Base-by-base conservation (phyloP, 768 basidiomycete genomes). In the Boletus reticuloceps region DNA sequence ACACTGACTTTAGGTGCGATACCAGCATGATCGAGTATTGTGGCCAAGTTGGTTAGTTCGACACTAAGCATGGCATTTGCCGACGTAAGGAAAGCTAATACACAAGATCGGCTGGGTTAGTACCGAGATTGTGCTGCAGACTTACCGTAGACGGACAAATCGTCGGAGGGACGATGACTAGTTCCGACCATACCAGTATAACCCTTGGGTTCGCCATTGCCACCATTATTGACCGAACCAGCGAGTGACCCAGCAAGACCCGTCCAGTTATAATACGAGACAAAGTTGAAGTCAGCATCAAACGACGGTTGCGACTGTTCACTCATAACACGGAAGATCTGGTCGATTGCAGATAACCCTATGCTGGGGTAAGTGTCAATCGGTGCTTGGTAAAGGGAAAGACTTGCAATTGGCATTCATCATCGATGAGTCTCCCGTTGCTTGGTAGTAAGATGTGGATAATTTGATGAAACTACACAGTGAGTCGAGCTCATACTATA, bases 41-140 rank as follows among this genome's bases (percentile, higher is more conserved):
- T 70, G 0, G 83, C 85, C 29, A 91, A 66, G 61, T 89, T 75
- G 9, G 62, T 71, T 41, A 90, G 69, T 64, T 91, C 88, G 17
- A 91, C 86, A 53, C 84, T 87, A 51, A 91, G 74, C 88, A 91
- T 89, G 8, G 89, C 89, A 69, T 91, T 91, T 8, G 87, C 89
- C 4, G 89, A 84, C 0, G 83, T 87, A 55, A 89, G 74, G 69
- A 88, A 91, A 5, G 89, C 88, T 89, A 48, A 10, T n/a, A 17
- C 32, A 47, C n/a, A 44, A 7, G 47, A 47, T 60, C 19, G 25
- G 51, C 25, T 19, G 13, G 41, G 9, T 37, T 25, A 2, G 20
- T 16, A 53, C n/a, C 20, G 27, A 48, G 5, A 38, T 11, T 20
- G 6, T 51, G 8, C 39, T 20, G 10, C 7, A 27, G 34, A 62